Evolutionary conservation across 495 filamentous ascomycete species (phyloP).

Genomic region (Podospora australis): DNA sequence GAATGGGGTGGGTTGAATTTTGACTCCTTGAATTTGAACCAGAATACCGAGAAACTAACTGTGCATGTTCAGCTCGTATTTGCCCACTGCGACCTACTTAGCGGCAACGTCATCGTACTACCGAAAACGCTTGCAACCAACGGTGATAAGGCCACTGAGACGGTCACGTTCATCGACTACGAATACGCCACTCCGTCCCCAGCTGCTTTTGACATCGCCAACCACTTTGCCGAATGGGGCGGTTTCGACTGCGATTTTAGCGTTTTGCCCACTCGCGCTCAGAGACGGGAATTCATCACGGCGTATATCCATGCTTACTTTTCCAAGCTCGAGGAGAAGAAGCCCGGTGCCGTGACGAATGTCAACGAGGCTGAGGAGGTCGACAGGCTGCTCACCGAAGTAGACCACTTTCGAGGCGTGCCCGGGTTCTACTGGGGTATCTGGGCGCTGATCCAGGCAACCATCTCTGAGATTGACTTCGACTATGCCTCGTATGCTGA

Average conservation of each 20-base stretch:
- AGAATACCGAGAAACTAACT: slow-evolving; percentile 17
- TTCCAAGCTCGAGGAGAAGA: slow-evolving; percentile 11
- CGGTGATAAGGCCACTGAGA: slow-evolving; percentile 31
- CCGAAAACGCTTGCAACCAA: slow-evolving; percentile 35
- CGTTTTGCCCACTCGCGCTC: slow-evolving; percentile 69
- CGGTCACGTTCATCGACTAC: slow-evolving; percentile 93
- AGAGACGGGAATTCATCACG: slow-evolving; percentile 73
- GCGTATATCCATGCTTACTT: slow-evolving; percentile 69
- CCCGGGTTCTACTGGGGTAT: slow-evolving; percentile 89
- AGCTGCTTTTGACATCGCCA: slow-evolving; percentile 96
- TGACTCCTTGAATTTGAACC: neutral
- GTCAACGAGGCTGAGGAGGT: slow-evolving; percentile 54
- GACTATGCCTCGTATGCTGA: slow-evolving; percentile 94
- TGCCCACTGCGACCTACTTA: slow-evolving; percentile 90
- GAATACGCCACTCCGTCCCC: slow-evolving; percentile 93
- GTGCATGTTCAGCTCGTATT: slow-evolving; percentile 62
- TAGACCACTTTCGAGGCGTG: slow-evolving; percentile 81
- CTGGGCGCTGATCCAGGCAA: slow-evolving; percentile 94
- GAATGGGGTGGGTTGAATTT: slow-evolving; percentile 54
- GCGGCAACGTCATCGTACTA: slow-evolving; percentile 89
- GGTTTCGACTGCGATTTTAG: slow-evolving; percentile 91
- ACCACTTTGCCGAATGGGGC: slow-evolving; percentile 98
- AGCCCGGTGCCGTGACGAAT: slow-evolving; percentile 29
- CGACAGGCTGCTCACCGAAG: slow-evolving; percentile 59
- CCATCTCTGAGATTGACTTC: slow-evolving; percentile 93